Base-by-base conservation (phyloP, 306 rosid species). In the Delonix regia region DNA sequence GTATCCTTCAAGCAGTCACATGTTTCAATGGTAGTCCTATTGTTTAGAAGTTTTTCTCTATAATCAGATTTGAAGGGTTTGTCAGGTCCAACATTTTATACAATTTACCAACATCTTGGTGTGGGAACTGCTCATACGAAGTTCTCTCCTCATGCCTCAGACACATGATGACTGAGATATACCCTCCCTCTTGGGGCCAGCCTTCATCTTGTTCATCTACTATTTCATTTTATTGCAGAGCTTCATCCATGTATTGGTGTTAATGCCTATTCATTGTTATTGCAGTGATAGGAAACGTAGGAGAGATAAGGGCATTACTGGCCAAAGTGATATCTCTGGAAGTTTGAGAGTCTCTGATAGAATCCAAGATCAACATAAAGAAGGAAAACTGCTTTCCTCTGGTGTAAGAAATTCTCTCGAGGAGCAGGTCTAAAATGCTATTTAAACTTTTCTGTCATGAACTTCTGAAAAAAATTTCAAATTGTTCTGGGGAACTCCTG, bases 301-400 rank as follows among this genome's bases (percentile, higher is more conserved):
- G 87, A 91, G 88, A 86, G 89, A 76, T 48, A 92, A 82, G 62
- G 89, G 72, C 38, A 36, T 81, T 45, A 88, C 86, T 80, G 82
- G 87, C 63, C 88, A 78, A 74, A 87, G 83, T 81, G 98, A 88
- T 81, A 76, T 82, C 77, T 87, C 98, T 86, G 96, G 87, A 81
- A 87, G 86, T 76, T 80, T 88, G 83, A 89, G 84, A 81, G 75
- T 71, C 75, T 82, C 89, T 48, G 89, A 85, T 63, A 87, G 87
- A 77, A 75, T 80, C 80, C 91, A 83, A 66, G 89, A 89, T 71
- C 88, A 27, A 73, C 81, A 68, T 80, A 87, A 69, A 86, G 93
- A 87, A 57, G 91, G 81, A 79, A 88, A 91, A 52, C 10, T 80
- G 65, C 47, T 78, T 64, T 79, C 89, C 66, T 72, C 83, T 77